Evolutionary conservation across 768 basidiomycete genomes (phyloP).

Genomic region (Asterophora lycoperdoides): DNA sequence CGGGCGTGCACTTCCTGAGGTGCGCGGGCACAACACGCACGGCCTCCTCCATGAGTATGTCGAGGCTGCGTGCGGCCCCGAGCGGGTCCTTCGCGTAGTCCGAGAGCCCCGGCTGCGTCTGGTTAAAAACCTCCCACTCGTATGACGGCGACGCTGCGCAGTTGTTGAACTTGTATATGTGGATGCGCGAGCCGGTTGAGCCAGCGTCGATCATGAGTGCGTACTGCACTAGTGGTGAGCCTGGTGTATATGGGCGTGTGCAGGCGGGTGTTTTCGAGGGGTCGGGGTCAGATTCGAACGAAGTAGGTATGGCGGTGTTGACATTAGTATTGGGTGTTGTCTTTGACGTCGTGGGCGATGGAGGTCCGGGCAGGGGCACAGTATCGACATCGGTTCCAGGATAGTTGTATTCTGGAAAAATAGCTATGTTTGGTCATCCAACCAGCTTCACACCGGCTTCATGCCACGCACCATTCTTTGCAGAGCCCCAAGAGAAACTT

Average conservation of each 20-base stretch:
- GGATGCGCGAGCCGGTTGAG: conserved; percentile 94
- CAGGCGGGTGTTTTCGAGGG: conserved; percentile 72
- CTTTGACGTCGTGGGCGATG: conserved; percentile 3
- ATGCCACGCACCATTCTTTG: not conserved
- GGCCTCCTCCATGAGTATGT: conserved; percentile 78
- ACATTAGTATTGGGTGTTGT: not conserved
- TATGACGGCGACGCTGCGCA: conserved; percentile 70
- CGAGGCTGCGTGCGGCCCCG: conserved; percentile 75
- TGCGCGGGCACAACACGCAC: conserved; percentile 66
- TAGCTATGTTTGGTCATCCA: no score
- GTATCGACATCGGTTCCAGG: not conserved
- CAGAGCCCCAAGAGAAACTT: conserved; percentile 15
- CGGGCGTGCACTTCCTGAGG: conserved; percentile 73
- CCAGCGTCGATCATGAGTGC: conserved; percentile 98
- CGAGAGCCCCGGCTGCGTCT: conserved; percentile 78
- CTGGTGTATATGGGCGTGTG: conserved; percentile 44
- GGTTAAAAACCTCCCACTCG: conserved; percentile 92
- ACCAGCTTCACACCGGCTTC: no score
- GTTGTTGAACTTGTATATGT: conserved; percentile 98
- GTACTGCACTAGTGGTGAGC: conserved; percentile 72
- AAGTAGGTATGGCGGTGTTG: conserved; percentile 17
- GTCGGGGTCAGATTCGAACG: conserved; percentile 73
- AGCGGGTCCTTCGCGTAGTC: conserved; percentile 51
- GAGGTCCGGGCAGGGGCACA: not conserved
- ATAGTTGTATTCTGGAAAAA: not conserved